Percentiles rank a stretch among this genome's conserved stretches.
These are phyloP conservation scores for Acorus calamus DNA, from an alignment of 106 monocot genomes.

Conservation along the genomic window DNA sequence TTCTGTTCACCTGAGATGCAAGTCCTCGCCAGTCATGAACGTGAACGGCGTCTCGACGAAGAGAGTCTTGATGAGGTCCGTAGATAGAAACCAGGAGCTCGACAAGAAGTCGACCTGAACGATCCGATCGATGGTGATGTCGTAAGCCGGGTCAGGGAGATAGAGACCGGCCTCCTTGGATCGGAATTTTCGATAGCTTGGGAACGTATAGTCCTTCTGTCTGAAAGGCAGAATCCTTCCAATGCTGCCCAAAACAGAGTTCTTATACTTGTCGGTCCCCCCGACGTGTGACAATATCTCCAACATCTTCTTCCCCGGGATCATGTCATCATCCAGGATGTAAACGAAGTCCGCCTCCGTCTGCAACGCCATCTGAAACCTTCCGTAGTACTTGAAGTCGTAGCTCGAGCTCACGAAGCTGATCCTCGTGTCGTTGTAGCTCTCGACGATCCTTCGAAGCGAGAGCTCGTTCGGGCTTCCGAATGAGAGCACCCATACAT, in stretches of 20 bases:
- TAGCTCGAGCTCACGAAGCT: slow-evolving; percentile 93
- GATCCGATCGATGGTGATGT: slow-evolving; percentile 66
- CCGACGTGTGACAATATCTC: slow-evolving; percentile 85
- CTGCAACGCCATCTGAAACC: slow-evolving; percentile 97
- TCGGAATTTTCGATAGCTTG: slow-evolving; percentile 89
- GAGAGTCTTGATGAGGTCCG: slow-evolving; percentile 88
- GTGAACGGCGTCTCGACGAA: slow-evolving; percentile 87
- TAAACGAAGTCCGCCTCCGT: slow-evolving; percentile 92
- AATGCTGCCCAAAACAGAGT: slow-evolving; percentile 89
- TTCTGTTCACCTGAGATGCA: slow-evolving; percentile 71
- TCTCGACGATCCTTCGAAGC: slow-evolving; percentile 60
- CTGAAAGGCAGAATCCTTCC: slow-evolving; percentile 91
- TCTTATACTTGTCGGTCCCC: slow-evolving; percentile 84
- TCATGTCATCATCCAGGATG: slow-evolving; percentile 95
- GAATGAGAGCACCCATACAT: slow-evolving; percentile 91
- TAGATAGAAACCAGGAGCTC: slow-evolving; percentile 93
- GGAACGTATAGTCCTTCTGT: slow-evolving; percentile 94
- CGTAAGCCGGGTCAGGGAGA: slow-evolving; percentile 91
- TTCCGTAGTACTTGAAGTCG: slow-evolving; percentile 96
- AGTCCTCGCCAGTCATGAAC: slow-evolving; percentile 94
- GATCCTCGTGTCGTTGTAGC: slow-evolving; percentile 81
- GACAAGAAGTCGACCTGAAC: slow-evolving; percentile 96
- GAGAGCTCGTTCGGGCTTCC: slow-evolving; percentile 83
- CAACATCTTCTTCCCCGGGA: slow-evolving; percentile 83
- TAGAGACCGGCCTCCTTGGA: slow-evolving; percentile 93